Base-by-base conservation (phyloP, 1,284 basidiomycete species). In the Peniophora sp. region DNA sequence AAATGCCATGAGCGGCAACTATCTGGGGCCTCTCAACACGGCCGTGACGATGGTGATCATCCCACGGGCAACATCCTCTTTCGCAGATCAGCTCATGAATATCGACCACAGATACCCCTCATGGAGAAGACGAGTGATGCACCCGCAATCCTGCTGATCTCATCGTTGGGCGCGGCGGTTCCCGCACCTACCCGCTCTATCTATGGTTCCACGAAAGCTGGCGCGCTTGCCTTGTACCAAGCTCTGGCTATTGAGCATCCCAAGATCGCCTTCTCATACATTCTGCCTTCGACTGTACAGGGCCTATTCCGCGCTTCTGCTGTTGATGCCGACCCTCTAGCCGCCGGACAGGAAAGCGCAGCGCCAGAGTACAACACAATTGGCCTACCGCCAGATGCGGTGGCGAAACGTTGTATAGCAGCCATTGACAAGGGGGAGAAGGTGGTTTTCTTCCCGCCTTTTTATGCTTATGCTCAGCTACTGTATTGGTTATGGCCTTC, bases 121-220 rank as follows among this genome's bases (percentile, higher is more conserved):
- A 78, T 97, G 20, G 73, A 80, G 17, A 68, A 73, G 17, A 81
- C 83, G 0, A 95, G 92, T 0, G 53, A 60, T 0, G 75, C 79
- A 0, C 93, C 94, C 0, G 81, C 88, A 0, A 75, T 96, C 39
- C 79, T 89, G 36, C 79, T 94, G 48, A 69, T 96, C 36, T 92
- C 90, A 9, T 91, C 87, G 6, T 73, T 89, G 3, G 92, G 86
- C 2, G 83, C 90, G 1, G 73, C 88, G 8, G 79, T 94, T 23
- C 88, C 93, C 0, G 83, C 93, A 0, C 94, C 94, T 0, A 92
- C 90, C 0, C 84, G 94, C 15, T 73, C 88, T 0, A 68, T 97
- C 24, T 97, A 97, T 65, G 82, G 80, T 0, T 83, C 92, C 0
- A 90, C 88, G 3, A 97, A 97, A 65, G 74, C 86, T 1, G 87